Conservation (phyloP, 192 early-diverging fungal species). For the Podila epicladia region DNA sequence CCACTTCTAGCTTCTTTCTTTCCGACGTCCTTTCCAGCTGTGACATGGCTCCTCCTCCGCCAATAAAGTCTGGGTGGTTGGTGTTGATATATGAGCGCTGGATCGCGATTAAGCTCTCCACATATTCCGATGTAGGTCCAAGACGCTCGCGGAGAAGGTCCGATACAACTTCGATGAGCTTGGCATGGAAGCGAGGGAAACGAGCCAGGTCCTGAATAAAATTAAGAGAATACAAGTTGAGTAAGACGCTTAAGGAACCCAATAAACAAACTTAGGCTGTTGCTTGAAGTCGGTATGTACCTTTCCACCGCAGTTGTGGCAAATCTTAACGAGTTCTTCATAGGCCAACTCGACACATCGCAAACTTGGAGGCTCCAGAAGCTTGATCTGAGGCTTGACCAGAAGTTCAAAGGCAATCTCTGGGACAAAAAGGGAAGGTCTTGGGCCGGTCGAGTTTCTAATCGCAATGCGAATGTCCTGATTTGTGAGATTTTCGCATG, state of each 20-base stretch:
- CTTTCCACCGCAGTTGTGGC: constrained; percentile 79
- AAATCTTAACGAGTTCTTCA: constrained; percentile 85
- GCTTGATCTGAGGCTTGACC: constrained; percentile 83
- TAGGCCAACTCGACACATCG: constrained; percentile 86
- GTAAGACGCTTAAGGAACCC: neutral
- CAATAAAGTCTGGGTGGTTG: constrained; percentile 87
- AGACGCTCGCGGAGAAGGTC: constrained; percentile 80
- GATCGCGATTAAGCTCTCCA: constrained; percentile 84
- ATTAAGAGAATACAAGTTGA: neutral
- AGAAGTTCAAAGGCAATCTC: constrained; percentile 87
- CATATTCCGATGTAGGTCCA: constrained; percentile 75
- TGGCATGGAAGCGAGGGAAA: constrained; percentile 79
- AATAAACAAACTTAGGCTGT: neutral
- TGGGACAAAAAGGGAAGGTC: constrained; percentile 84
- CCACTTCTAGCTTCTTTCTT: constrained; percentile 66
- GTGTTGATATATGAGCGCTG: constrained; percentile 89
- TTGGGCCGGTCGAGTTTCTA: constrained; percentile 83
- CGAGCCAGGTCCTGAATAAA: constrained; percentile 69
- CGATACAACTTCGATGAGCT: constrained; percentile 79
- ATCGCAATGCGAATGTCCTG: constrained; percentile 85
- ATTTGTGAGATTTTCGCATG: constrained; percentile 74
- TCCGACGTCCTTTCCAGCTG: constrained; percentile 73
- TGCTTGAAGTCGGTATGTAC: constrained; percentile 20
- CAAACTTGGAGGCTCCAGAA: constrained; percentile 78
- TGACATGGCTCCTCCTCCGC: constrained; percentile 78